Conservation (phyloP, 1,284 basidiomycete species). For the Ganoderma boninense region DNA sequence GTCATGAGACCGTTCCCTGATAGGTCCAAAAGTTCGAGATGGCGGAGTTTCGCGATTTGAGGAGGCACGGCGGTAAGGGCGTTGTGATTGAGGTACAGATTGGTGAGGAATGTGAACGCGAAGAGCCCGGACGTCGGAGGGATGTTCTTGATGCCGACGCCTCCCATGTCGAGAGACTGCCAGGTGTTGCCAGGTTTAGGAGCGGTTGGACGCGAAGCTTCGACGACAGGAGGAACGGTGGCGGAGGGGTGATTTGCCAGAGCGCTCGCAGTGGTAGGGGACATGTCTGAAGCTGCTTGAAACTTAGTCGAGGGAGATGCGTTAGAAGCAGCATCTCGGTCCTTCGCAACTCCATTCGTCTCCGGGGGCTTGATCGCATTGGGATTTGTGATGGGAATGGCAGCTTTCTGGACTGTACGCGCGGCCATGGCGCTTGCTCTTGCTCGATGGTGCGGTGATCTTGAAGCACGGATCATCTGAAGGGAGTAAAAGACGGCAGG, state of each 20-base stretch:
- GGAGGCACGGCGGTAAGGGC: slow-evolving; percentile 83
- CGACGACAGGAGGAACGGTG: slow-evolving; percentile 71
- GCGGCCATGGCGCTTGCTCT: slow-evolving; percentile 83
- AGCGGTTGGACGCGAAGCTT: slow-evolving; percentile 65
- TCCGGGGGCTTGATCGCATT: slow-evolving; percentile 63
- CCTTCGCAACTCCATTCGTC: slow-evolving; percentile 44
- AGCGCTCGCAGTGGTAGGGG: slow-evolving; percentile 47
- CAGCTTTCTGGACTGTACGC: slow-evolving; percentile 78
- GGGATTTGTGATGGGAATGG: slow-evolving; percentile 86
- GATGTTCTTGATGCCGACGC: slow-evolving; percentile 92
- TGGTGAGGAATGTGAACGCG: slow-evolving; percentile 92
- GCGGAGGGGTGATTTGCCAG: slow-evolving; percentile 76
- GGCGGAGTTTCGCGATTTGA: slow-evolving; percentile 85
- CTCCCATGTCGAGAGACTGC: slow-evolving; percentile 97
- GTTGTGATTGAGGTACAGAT: slow-evolving; percentile 98
- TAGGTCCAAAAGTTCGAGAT: slow-evolving; percentile 92
- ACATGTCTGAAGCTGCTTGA: slow-evolving; percentile 48
- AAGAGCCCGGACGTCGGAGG: slow-evolving; percentile 87
- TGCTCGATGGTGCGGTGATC: slow-evolving; percentile 82
- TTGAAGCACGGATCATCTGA: slow-evolving; percentile 78
- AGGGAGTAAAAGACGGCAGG: neutral
- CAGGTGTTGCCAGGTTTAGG: slow-evolving; percentile 78
- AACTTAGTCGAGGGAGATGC: slow-evolving; percentile 40
- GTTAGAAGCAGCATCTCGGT: slow-evolving; percentile 37
- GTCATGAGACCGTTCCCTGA: slow-evolving; percentile 88